These are phyloP conservation scores for Suhomyces terraborum DNA, from an alignment of 1,139 yeast genomes.

Conservation along the genomic window DNA sequence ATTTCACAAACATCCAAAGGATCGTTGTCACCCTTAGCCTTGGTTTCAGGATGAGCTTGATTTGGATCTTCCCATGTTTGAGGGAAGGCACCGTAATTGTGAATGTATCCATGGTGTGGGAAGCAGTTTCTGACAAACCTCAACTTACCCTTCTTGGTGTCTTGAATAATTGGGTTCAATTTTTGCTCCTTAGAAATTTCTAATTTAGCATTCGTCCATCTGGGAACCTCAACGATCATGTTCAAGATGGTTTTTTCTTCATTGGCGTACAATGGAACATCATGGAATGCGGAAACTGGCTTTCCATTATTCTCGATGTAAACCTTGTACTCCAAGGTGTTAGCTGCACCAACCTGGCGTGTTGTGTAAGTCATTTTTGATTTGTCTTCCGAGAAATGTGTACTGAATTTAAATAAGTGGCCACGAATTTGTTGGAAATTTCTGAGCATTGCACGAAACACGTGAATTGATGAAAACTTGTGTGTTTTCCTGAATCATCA, in stretches of 20 bases:
- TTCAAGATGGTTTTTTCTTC: slow-evolving; percentile 65
- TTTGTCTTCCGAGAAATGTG: neutral
- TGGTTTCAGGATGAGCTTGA: slow-evolving; percentile 33
- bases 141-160: slow-evolving; percentile 85
- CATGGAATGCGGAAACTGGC: slow-evolving; percentile 82
- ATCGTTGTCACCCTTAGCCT: slow-evolving; percentile 86
- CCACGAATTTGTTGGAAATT: slow-evolving; percentile 3
- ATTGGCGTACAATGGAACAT: slow-evolving; percentile 76
- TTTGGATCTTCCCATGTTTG: slow-evolving; percentile 93
- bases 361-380: slow-evolving; percentile 62
- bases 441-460: slow-evolving; percentile 6
- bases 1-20: slow-evolving; percentile 97
- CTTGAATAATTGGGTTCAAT: slow-evolving; percentile 91
- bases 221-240: slow-evolving; percentile 93
- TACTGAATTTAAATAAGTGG: neutral
- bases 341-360: slow-evolving; percentile 88
- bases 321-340: slow-evolving; percentile 89
- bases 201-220: slow-evolving; percentile 94
- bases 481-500: neutral
- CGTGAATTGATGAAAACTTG: slow-evolving; percentile 10
- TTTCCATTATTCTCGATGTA: slow-evolving; percentile 60
- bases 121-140: slow-evolving; percentile 87
- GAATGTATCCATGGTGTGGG: slow-evolving; percentile 96
- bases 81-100: slow-evolving; percentile 97
- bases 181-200: slow-evolving; percentile 76